These are phyloP conservation scores for Phtheirospermum japonicum DNA, from an alignment of 257 asterid species.

Conservation along the genomic window DNA sequence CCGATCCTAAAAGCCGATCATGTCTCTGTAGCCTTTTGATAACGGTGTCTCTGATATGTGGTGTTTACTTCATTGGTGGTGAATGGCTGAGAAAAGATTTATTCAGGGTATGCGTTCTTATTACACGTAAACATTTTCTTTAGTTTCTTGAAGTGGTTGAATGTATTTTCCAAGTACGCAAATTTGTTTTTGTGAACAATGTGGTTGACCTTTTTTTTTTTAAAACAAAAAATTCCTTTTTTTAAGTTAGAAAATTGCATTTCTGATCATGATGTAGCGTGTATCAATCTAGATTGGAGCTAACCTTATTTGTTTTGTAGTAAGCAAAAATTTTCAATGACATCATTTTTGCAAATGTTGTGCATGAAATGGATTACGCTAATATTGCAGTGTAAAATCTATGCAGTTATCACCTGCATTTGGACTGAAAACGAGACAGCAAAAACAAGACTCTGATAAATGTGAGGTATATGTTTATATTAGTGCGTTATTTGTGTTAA, in stretches of 20 bases:
- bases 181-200: no score
- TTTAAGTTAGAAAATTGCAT: not conserved
- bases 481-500: not conserved
- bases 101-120: constrained; percentile 37
- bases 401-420: constrained; percentile 46
- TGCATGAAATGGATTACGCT: constrained; percentile 16
- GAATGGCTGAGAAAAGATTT: constrained; percentile 51
- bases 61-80: constrained; percentile 56
- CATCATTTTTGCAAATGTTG: not conserved
- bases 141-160: not conserved
- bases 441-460: constrained; percentile 24
- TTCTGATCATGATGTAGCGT: not conserved
- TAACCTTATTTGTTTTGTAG: not conserved
- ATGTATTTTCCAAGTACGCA: not conserved
- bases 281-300: not conserved
- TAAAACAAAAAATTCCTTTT: not conserved
- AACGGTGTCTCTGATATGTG: constrained; percentile 48
- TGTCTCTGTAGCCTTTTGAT: constrained; percentile 52
- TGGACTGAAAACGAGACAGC: constrained; percentile 25
- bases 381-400: not conserved
- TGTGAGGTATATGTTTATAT: constrained; percentile 40
- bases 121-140: not conserved
- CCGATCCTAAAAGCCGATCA: constrained; percentile 54
- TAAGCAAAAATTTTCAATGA: not conserved
- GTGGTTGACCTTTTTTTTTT: no score